A percentile compares a stretch with the other conserved stretches of the same genome.
phyloP scores from a whole-genome alignment of 129 eudicot genomes.

The Gnaphalium uliginosum region DNA sequence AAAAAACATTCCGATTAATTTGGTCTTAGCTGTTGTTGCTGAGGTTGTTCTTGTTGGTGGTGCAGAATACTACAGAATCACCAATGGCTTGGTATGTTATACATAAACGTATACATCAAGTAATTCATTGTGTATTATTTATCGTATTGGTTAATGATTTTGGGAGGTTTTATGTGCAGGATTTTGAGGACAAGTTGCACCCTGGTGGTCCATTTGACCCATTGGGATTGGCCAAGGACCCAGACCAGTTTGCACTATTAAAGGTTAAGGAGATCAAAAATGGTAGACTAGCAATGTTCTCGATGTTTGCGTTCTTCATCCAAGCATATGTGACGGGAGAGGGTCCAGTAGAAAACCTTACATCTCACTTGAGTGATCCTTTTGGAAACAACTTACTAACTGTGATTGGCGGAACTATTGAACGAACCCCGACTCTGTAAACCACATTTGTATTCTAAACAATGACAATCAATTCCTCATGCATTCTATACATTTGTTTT shows the following conservation, averaged over 20 bases:
- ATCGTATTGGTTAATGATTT: neutral
- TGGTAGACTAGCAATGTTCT: slow-evolving; percentile 89
- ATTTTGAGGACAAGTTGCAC: slow-evolving; percentile 90
- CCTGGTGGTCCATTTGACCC: slow-evolving; percentile 99
- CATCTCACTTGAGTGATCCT: slow-evolving; percentile 87
- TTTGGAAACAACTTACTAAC: slow-evolving; percentile 95
- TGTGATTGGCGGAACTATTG: slow-evolving; percentile 65
- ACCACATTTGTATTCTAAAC: slow-evolving; percentile 20
- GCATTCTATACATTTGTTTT: neutral
- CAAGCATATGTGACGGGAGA: slow-evolving; percentile 92
- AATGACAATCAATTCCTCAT: neutral
- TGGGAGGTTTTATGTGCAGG: slow-evolving; percentile 40
- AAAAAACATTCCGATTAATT: slow-evolving; percentile 90
- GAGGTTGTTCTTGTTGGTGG: slow-evolving; percentile 98
- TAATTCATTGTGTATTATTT: neutral
- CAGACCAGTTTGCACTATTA: slow-evolving; percentile 86
- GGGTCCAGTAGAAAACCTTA: slow-evolving; percentile 88
- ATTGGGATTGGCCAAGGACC: slow-evolving; percentile 87
- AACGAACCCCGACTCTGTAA: slow-evolving; percentile 33
- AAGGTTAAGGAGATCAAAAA: slow-evolving; percentile 99
- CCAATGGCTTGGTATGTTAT: slow-evolving; percentile 77
- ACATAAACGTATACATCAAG: neutral
- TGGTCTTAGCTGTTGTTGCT: slow-evolving; percentile 73
- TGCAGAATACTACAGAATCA: slow-evolving; percentile 95
- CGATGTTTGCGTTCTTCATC: slow-evolving; percentile 89